Conservation (phyloP, 2,329 filamentous ascomycete species). For the Colletotrichum abscissum region DNA sequence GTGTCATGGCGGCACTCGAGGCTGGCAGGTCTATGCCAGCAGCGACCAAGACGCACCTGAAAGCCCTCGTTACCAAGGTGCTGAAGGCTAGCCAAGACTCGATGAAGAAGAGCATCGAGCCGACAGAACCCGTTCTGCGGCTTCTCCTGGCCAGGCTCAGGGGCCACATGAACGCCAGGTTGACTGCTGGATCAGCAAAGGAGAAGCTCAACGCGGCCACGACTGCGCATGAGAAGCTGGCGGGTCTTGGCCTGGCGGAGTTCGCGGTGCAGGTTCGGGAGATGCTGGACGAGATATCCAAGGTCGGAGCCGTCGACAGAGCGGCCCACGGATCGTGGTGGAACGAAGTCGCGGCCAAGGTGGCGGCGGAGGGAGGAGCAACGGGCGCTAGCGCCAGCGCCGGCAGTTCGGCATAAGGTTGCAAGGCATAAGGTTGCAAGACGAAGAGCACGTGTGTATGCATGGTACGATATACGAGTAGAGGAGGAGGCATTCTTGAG, state of each 20-base stretch:
- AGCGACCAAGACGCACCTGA: slow-evolving; percentile 69
- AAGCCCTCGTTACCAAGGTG: slow-evolving; percentile 68
- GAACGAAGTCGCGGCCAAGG: slow-evolving; percentile 71
- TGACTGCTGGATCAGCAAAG: slow-evolving; percentile 73
- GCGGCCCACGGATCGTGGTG: slow-evolving; percentile 78
- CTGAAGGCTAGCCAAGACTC: slow-evolving; percentile 62
- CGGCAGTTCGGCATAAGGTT: neutral
- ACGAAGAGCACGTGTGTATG: slow-evolving; percentile 20
- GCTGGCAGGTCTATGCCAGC: slow-evolving; percentile 72
- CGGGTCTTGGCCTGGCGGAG: slow-evolving; percentile 76
- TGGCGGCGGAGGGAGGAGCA: slow-evolving; percentile 53
- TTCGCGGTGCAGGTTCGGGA: slow-evolving; percentile 77
- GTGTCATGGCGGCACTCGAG: slow-evolving; percentile 72
- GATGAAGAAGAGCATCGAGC: slow-evolving; percentile 52
- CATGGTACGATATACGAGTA: slow-evolving; percentile 31
- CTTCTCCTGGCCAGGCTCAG: slow-evolving; percentile 76
- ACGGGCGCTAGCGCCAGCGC: neutral
- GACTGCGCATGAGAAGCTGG: slow-evolving; percentile 76
- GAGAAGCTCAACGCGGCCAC: slow-evolving; percentile 78
- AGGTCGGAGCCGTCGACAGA: slow-evolving; percentile 74
- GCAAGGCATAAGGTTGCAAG: neutral
- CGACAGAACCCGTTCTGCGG: slow-evolving; percentile 69
- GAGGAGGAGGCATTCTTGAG: slow-evolving; percentile 13
- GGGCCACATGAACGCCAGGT: slow-evolving; percentile 72
- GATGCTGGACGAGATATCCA: slow-evolving; percentile 75